Conservation (phyloP, 164 flowering plant genomes). For the Nymphaea colorata region DNA sequence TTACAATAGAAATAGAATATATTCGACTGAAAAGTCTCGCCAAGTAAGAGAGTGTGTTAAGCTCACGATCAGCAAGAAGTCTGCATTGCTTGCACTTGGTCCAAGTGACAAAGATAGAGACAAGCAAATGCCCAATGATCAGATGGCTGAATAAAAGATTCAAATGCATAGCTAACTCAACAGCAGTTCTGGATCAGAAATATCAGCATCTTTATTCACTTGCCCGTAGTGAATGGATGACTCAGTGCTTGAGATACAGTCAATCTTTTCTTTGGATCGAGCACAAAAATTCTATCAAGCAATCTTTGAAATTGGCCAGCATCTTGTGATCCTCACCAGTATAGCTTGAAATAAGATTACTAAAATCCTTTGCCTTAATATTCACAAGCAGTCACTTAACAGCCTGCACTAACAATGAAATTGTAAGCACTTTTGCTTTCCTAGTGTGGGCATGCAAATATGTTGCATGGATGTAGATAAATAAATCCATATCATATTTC, state of each 20-base stretch:
- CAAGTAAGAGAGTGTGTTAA: conserved; percentile 35
- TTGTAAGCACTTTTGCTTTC: too few species aligned
- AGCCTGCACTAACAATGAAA: conserved; percentile 29
- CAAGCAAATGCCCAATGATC: conserved; percentile 63
- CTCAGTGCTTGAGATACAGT: conserved; percentile 90
- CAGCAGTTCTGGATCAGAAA: conserved; percentile 70
- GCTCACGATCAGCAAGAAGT: conserved; percentile 39
- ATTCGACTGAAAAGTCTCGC: conserved; percentile 66
- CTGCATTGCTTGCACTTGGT: conserved; percentile 28
- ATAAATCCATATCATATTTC: too few species aligned
- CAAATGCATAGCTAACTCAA: conserved; percentile 42
- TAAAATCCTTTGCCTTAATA: conserved; percentile 83
- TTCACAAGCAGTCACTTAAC: conserved; percentile 65
- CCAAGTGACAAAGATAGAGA: conserved; percentile 47
- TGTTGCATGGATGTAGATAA: too few species aligned
- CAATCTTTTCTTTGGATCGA: conserved; percentile 96
- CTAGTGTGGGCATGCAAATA: too few species aligned
- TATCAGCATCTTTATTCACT: conserved; percentile 87
- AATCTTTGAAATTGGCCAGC: conserved; percentile 84
- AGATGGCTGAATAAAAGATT: conserved; percentile 46
- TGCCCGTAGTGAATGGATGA: conserved; percentile 99
- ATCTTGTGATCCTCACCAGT: conserved; percentile 95
- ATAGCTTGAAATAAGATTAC: conserved; percentile 47
- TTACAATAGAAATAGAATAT: conserved; percentile 91
- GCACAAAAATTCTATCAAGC: conserved; percentile 70